phyloP scores from a whole-genome alignment of 2,329 filamentous ascomycete species.

The Botrytis fabae region DNA sequence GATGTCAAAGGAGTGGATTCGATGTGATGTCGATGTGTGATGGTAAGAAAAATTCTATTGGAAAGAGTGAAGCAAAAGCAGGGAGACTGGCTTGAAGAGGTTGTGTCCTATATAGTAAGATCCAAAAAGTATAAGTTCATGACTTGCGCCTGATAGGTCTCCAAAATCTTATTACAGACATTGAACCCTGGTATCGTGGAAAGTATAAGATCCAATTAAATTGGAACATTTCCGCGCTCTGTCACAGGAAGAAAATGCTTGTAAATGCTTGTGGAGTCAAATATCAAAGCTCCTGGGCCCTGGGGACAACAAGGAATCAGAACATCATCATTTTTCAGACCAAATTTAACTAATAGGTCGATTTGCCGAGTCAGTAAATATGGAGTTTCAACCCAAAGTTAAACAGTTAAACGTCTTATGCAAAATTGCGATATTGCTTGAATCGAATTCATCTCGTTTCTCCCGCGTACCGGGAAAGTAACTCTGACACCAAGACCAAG shows the following conservation, averaged over 20 bases:
- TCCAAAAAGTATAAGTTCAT: conserved; percentile 6
- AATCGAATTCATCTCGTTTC: not conserved
- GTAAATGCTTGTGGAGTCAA: conserved; percentile 14
- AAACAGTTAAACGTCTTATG: conserved; percentile 8
- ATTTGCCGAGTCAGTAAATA: conserved; percentile 15
- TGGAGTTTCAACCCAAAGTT: not conserved
- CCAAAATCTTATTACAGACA: conserved; percentile 17
- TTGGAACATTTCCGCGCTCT: conserved; percentile 17
- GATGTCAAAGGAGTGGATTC: not conserved
- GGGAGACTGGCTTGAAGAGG: not conserved
- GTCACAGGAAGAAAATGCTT: conserved; percentile 6
- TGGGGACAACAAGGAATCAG: conserved; percentile 13
- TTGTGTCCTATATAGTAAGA: conserved; percentile 7
- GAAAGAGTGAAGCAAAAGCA: conserved; percentile 6
- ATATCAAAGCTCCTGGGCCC: conserved; percentile 17
- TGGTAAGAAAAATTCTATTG: not conserved
- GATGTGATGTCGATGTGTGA: conserved; percentile 4
- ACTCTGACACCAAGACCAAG: not conserved
- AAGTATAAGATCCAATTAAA: conserved; percentile 21
- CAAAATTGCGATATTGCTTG: not conserved
- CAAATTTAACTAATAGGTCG: conserved; percentile 9
- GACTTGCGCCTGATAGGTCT: conserved; percentile 17
- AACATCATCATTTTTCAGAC: conserved; percentile 12
- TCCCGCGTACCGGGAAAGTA: not conserved
- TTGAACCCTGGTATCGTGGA: conserved; percentile 11